Base-by-base conservation (phyloP, 352 stramenopile species). In the Phytophthora rubi region DNA sequence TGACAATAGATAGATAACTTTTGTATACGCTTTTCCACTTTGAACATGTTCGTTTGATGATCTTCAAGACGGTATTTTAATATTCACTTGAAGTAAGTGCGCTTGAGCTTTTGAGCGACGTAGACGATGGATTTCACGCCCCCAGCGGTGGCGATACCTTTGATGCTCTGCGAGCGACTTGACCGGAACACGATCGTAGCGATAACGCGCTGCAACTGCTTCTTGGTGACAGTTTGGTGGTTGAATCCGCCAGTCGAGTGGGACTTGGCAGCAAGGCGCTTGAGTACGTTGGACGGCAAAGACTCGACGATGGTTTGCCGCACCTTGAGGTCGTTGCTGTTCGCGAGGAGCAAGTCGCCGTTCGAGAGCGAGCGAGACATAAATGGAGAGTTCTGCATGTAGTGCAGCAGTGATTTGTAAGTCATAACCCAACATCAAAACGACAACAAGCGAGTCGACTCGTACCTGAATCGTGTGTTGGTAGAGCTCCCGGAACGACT, bases 151-250 rank as follows among this genome's bases (percentile, higher is more conserved):
- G 89, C 79, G 33, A 97, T 93, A 53, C 91, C 88, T 61, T 97
- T 97, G 65, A 94, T 94, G 75, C 89, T 94, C 71, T 97, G 91
- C 9, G 89, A 89, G 32, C 88, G 84, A 65, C 91, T 97, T 63
- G 88, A 96, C n/a, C 83, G 79, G 33, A 88, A 84, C 37, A 97
- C 89, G 30, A 95, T 86, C n/a, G 73, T 81, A 42, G 77, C 76
- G 18, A 92, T 82, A 0, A 82, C 73, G 18, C 75, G 79, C 68
- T 89, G 87, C 32, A 95, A 53, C 33, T 83, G 83, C 73, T 93
- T 93, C 65, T 89, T 82, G 13, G 80, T 81, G n/a, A 79, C 70
- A 32, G 47, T 45, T 18, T 73, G 61, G 48, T 78, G 69, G 16
- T 80, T 71, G 37, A 77, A 44, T 10, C 30, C 35, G 18, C 76